Conservation (phyloP, 1,284 basidiomycete genomes). For the Abortiporus biennis region DNA sequence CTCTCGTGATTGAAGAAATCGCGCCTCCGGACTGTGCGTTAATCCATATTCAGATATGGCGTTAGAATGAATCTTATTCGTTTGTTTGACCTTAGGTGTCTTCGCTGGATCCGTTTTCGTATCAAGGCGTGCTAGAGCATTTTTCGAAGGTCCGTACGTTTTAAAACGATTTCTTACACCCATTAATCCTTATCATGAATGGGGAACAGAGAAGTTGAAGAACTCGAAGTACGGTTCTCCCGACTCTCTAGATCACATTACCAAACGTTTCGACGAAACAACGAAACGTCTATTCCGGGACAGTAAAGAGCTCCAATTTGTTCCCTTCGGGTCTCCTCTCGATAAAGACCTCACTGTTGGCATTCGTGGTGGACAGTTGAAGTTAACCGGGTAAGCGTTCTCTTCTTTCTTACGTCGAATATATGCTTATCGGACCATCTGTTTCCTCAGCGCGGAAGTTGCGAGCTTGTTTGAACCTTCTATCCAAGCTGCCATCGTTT, state of each 20-base stretch:
- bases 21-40: constrained; percentile 73
- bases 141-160: constrained; percentile 50
- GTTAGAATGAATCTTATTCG: constrained; percentile 5
- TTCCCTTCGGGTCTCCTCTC: constrained; percentile 70
- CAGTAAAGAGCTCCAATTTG: constrained; percentile 58
- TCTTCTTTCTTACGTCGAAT: constrained; percentile 6
- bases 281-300: constrained; percentile 74
- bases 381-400: constrained; percentile 53
- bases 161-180: constrained; percentile 2
- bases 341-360: constrained; percentile 67
- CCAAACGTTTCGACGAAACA: constrained; percentile 72
- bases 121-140: constrained; percentile 60
- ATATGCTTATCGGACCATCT: background rate
- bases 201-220: constrained; percentile 57
- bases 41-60: constrained; percentile 1
- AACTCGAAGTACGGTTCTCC: constrained; percentile 62
- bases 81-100: constrained; percentile 40
- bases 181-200: constrained; percentile 4
- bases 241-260: constrained; percentile 65
- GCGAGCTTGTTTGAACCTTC: constrained; percentile 73
- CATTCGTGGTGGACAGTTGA: constrained; percentile 64
- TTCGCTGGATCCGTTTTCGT: constrained; percentile 81
- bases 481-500: constrained; percentile 58
- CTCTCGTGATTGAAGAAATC: constrained; percentile 73
- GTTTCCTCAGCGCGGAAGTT: constrained; percentile 42